Percentiles rank a stretch among this genome's conserved stretches.
phyloP scores from a whole-genome alignment of 306 rosid genomes.

The Cucumis cinereus region DNA sequence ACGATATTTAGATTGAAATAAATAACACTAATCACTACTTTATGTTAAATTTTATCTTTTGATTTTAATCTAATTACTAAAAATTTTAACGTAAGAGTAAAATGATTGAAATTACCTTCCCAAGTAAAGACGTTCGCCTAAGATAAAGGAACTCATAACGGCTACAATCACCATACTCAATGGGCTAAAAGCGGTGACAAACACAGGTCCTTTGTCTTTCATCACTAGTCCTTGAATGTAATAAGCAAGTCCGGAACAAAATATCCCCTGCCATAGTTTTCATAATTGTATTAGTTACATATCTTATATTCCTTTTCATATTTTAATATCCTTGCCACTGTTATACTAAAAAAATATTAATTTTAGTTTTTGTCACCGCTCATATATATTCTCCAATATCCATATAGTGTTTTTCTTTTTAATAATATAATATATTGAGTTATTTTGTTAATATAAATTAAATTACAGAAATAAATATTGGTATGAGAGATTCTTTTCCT shows the following conservation, averaged over 20 bases:
- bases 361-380: no score
- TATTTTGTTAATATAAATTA: not conserved
- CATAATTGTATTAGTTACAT: not conserved
- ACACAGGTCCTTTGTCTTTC: slow-evolving; percentile 80
- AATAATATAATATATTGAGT: no score
- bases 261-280: slow-evolving; percentile 48
- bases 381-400: not conserved
- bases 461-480: not conserved
- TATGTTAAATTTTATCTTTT: no score
- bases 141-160: slow-evolving; percentile 43
- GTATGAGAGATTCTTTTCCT: slow-evolving; percentile 4
- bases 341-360: no score
- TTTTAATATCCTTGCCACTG: no score
- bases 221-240: slow-evolving; percentile 84
- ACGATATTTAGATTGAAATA: no score
- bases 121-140: slow-evolving; percentile 42
- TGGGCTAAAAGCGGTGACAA: slow-evolving; percentile 76
- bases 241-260: slow-evolving; percentile 58
- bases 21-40: no score
- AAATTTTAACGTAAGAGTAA: not conserved
- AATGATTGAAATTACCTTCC: slow-evolving; percentile 42
- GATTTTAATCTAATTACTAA: not conserved
- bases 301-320: not conserved
- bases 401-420: not conserved
- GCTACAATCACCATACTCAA: slow-evolving; percentile 79